Evolutionary conservation across 2,329 filamentous ascomycete species (phyloP).

Genomic region (Beauveria varroae): DNA sequence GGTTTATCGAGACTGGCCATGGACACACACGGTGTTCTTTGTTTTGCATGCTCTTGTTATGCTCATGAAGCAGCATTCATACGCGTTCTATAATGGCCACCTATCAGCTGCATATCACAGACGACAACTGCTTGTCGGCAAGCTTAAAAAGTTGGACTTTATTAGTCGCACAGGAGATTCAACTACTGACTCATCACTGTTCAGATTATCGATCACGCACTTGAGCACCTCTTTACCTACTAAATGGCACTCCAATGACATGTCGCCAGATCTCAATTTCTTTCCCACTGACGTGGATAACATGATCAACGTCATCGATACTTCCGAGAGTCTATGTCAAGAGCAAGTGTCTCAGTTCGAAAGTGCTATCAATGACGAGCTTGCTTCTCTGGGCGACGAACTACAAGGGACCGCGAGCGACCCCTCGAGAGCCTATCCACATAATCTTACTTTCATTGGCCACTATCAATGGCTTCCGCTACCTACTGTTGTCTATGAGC

Average conservation of each 20-base stretch:
- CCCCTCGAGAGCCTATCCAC: conserved; percentile 50
- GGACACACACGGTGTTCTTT: conserved; percentile 75
- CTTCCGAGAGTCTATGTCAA: conserved; percentile 49
- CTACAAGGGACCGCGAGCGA: conserved; percentile 54
- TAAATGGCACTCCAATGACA: background rate
- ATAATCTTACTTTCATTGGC: conserved; percentile 57
- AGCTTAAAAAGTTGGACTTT: conserved; percentile 50
- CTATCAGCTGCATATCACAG: conserved; percentile 53
- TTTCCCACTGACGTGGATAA: conserved; percentile 36
- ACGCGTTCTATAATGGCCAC: conserved; percentile 72
- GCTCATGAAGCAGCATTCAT: conserved; percentile 80
- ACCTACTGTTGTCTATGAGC: conserved; percentile 72
- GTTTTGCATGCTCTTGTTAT: conserved; percentile 67
- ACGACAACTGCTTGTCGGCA: conserved; percentile 34
- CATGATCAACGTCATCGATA: conserved; percentile 55
- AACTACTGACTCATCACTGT: conserved; percentile 17
- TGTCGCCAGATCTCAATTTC: background rate
- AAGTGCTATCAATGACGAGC: conserved; percentile 58
- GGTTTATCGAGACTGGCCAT: conserved; percentile 67
- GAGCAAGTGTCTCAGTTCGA: conserved; percentile 58
- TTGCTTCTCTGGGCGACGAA: conserved; percentile 57
- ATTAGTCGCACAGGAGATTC: conserved; percentile 39
- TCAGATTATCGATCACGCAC: background rate
- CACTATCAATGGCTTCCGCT: conserved; percentile 67
- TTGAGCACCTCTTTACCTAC: background rate